Conservation (phyloP, 2,329 filamentous ascomycete species). For the Zymoseptoria brevis region DNA sequence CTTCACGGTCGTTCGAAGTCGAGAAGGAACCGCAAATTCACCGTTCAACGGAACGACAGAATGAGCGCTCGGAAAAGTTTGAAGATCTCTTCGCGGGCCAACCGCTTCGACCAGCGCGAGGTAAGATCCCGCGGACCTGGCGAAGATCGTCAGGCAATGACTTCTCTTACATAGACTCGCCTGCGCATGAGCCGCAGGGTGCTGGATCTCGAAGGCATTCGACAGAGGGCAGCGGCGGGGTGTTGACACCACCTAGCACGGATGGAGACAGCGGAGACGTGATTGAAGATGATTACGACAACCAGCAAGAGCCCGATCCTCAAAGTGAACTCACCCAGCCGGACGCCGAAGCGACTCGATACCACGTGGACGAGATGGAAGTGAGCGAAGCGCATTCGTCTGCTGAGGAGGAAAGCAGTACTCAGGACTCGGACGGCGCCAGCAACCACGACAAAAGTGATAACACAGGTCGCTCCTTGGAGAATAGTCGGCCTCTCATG, state of each 20-base stretch:
- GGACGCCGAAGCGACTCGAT: constrained; percentile 22
- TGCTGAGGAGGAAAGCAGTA: constrained; percentile 7
- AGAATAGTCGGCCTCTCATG: constrained; percentile 21
- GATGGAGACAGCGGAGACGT: constrained; percentile 19
- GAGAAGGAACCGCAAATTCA: neutral
- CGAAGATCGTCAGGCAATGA: constrained; percentile 33
- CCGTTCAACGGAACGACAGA: neutral
- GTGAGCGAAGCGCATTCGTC: constrained; percentile 5
- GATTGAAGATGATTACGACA: neutral
- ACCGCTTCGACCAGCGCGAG: constrained; percentile 28
- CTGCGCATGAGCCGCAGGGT: constrained; percentile 17
- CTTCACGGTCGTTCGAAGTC: constrained; percentile 31
- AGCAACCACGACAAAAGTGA: constrained; percentile 8
- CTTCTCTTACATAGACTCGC: constrained; percentile 33
- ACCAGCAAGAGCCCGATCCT: constrained; percentile 3
- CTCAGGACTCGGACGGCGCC: constrained; percentile 7
- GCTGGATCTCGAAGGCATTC: constrained; percentile 10
- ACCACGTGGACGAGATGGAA: constrained; percentile 9
- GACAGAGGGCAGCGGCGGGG: constrained; percentile 22
- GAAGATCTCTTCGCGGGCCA: constrained; percentile 31
- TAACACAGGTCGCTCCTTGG: constrained; percentile 26
- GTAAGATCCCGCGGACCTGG: constrained; percentile 37
- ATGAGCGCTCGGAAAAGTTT: constrained; percentile 17
- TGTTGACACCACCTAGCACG: constrained; percentile 29
- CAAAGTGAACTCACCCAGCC: constrained; percentile 20